Evolutionary conservation across 2,329 filamentous ascomycete genomes (phyloP).

Genomic region (Scedosporium minutisporum): DNA sequence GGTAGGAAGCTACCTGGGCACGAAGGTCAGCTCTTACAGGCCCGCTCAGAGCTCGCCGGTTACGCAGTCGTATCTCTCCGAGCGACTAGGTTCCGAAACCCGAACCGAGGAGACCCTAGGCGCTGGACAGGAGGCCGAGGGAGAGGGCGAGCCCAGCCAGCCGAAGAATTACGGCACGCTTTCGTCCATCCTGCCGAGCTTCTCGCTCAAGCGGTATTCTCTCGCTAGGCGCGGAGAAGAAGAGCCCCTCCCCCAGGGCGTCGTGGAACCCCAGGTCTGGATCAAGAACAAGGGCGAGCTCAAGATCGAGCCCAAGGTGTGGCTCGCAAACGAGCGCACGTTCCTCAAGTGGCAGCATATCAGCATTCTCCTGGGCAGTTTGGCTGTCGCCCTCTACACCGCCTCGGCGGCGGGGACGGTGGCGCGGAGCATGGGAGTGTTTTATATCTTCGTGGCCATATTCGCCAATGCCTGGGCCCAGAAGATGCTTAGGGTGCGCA

Average conservation of each 20-base stretch:
- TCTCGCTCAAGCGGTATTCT: constrained; percentile 73
- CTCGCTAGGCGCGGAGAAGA: constrained; percentile 31
- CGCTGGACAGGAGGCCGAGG: constrained; percentile 12
- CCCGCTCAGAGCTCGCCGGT: constrained; percentile 56
- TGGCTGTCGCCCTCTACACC: constrained; percentile 81
- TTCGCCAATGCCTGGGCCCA: constrained; percentile 87
- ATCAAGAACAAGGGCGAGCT: constrained; percentile 92
- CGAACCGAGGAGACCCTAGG: constrained; percentile 21
- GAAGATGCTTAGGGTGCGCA: constrained; percentile 65
- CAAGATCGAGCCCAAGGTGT: constrained; percentile 94
- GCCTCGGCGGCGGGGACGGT: constrained; percentile 73
- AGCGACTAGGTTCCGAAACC: constrained; percentile 40
- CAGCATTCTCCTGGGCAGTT: constrained; percentile 70
- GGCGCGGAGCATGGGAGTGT: constrained; percentile 68
- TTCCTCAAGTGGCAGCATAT: constrained; percentile 99
- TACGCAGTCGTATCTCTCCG: constrained; percentile 54
- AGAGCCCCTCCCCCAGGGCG: constrained; percentile 65
- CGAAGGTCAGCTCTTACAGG: constrained; percentile 44
- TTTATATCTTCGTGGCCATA: constrained; percentile 71
- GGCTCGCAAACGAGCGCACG: constrained; percentile 95
- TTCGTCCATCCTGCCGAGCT: constrained; percentile 67
- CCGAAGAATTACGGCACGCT: constrained; percentile 43
- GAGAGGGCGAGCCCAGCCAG: constrained; percentile 24
- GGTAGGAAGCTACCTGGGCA: constrained; percentile 77
- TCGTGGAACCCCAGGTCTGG: constrained; percentile 75